Base-by-base conservation (phyloP, 306 rosid genomes). In the Quillaja saponaria region DNA sequence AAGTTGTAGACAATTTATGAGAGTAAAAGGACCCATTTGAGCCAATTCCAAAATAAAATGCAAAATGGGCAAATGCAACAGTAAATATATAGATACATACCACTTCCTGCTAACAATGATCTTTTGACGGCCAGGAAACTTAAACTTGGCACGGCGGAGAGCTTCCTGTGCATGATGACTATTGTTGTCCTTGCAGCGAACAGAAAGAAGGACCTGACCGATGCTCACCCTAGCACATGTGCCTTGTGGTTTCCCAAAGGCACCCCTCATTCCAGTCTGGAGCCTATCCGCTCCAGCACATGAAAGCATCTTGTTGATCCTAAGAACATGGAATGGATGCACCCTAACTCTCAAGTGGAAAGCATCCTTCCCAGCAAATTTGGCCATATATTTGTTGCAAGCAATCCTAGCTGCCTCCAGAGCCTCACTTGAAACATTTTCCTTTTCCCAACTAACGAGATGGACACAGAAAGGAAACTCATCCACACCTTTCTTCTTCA, bases 231-330 rank as follows among this genome's bases (percentile, higher is more conserved):
- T 80, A 13, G 96, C 92, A 57, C 96, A 85, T 2, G 81, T 73
- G 3, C 96, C 96, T 10, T 49, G 87, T 5, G 96, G 96, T 64
- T 88, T 88, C 16, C 84, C 79, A 42, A 75, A 90, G 9, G 97
- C 97, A 34, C 95, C 95, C 34, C 97, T 81, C 95, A 90, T 90
- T 0, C 97, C 97, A 17, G 95, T 90, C 80, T 90, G 97, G 44
- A 90, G 97, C 95, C 97, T 90, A 79, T 76, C 75, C 65, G 74
- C 84, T 69, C 84, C 81, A 62, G 80, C 79, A 63, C 82, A 71
- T 6, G 80, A 79, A 62, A 79, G 97, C 97, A 90, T 90, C 63
- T 90, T 90, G 82, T 90, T 90, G 42, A 90, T 90, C 13, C 97
- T 78, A 21, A 90, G 80, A 63, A 90, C 97, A 71, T 87, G 97